Percentiles rank a stretch among this genome's conserved stretches.
Conservation (phyloP, 148 eudicot genomes). For the Chenopodium berlandieri region DNA sequence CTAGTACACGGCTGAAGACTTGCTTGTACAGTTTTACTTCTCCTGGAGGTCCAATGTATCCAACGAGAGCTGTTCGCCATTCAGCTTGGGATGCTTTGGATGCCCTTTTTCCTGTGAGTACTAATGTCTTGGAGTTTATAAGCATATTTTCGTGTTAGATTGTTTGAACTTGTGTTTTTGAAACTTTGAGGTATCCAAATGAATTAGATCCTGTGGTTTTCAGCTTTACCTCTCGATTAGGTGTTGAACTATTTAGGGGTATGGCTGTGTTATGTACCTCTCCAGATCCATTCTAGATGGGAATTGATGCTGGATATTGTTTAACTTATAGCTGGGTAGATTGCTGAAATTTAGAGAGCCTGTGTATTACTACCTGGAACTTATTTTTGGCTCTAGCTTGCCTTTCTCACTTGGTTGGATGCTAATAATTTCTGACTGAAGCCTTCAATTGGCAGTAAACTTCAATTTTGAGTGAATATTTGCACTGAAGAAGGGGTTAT, state of each 20-base stretch:
- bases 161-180: neutral
- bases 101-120: constrained; percentile 89
- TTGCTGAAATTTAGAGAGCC: neutral
- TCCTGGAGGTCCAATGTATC: constrained; percentile 98
- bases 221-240: neutral
- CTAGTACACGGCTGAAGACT: constrained; percentile 88
- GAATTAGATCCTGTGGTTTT: neutral
- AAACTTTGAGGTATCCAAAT: neutral
- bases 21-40: constrained; percentile 95
- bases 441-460: neutral
- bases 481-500: neutral
- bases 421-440: neutral
- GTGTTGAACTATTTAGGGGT: neutral
- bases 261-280: neutral
- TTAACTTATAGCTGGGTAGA: neutral
- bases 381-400: neutral
- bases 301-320: neutral
- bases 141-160: neutral
- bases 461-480: neutral
- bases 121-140: constrained; percentile 2
- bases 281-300: neutral
- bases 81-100: constrained; percentile 95
- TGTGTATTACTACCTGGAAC: neutral
- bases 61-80: constrained; percentile 95
- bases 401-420: neutral